Base-by-base conservation (phyloP, 1,284 basidiomycete species). In the Sporisorium scitamineum region DNA sequence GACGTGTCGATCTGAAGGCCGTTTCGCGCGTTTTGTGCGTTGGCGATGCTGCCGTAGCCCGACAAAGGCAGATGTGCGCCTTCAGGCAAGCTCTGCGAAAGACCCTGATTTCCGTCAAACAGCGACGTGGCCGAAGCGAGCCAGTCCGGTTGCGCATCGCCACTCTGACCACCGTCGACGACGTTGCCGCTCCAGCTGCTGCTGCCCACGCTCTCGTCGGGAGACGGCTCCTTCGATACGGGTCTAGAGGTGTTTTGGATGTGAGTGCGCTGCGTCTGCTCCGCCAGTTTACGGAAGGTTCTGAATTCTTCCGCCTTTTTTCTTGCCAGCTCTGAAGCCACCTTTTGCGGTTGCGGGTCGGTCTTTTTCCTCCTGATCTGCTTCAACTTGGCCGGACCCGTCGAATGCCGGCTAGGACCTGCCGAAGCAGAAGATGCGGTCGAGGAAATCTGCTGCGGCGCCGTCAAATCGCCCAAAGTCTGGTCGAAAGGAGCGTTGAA, bases 401-500 rank as follows among this genome's bases (percentile, higher is more conserved):
- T 58, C 13, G 56, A 22, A 41, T 37, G 61, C 22, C 64, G 51
- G 29, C 58, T 62, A 1, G 61, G 68, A 18, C 63, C 63, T 24
- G 62, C 52, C 8, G 41, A 45, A 13, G 58, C 22, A 31, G 52
- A 34, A 47, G 45, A 4, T 3, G 51, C 29, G 2, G 34, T 41
- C 14, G 45, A 22, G n/a, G 18, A 20, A 14, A 27, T 48, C 47
- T 55, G 14, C 24, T 54, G 41, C 1, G 55, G 24, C 18, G 64
- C 34, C 3, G 56, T 31, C 37, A 63, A 18, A 39, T 70, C 52
- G 26, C 58, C 41, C 52, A 75, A 51, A 5, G 31, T 44, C 27
- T 65, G 62, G 47, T 71, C 64, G 50, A 76, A 76, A 7, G 76
- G 73, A 32, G 76, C 71, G 24, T 74, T 74, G 54, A 78, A 76